Percentiles rank a stretch among this genome's conserved stretches.
These are phyloP conservation scores for Ustilago xerochloae DNA, from an alignment of 1,284 basidiomycete species.

Conservation along the genomic window DNA sequence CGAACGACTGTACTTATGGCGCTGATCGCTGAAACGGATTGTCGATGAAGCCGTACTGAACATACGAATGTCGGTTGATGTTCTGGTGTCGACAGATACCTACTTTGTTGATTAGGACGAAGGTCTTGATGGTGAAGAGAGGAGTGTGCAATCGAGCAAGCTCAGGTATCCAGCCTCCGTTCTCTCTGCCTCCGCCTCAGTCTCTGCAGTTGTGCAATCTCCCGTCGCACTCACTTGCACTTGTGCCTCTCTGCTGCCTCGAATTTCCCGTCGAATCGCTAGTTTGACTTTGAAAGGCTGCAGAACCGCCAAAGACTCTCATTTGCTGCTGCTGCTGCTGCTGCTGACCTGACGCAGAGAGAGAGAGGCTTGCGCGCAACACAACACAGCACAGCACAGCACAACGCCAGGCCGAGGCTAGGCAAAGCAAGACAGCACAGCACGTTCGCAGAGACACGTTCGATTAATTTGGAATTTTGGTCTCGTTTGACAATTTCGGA, in stretches of 20 bases:
- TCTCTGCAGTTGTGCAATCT: neutral
- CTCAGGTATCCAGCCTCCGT: constrained; percentile 17
- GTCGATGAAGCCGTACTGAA: constrained; percentile 2
- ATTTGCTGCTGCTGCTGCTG: too few species aligned
- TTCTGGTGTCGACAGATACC: constrained; percentile 17
- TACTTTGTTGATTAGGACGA: constrained; percentile 38
- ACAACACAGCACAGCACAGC: neutral
- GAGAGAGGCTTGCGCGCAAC: constrained; percentile 5
- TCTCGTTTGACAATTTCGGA: too few species aligned
- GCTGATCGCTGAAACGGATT: constrained; percentile 8
- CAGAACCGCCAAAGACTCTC: too few species aligned
- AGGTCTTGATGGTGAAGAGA: constrained; percentile 49
- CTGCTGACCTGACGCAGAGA: neutral
- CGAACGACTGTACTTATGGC: neutral
- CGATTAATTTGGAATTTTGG: too few species aligned
- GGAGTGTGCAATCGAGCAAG: constrained; percentile 15
- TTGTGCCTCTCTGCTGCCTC: neutral
- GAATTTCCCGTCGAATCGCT: too few species aligned
- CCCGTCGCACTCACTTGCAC: neutral
- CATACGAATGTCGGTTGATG: constrained; percentile 18
- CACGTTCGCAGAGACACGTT: too few species aligned
- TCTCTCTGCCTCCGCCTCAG: neutral
- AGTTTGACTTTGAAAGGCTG: too few species aligned
- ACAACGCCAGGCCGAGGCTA: too few species aligned
- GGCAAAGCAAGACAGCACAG: too few species aligned